Evolutionary conservation across 768 basidiomycete species (phyloP).

Genomic region (Boletellus sp.): DNA sequence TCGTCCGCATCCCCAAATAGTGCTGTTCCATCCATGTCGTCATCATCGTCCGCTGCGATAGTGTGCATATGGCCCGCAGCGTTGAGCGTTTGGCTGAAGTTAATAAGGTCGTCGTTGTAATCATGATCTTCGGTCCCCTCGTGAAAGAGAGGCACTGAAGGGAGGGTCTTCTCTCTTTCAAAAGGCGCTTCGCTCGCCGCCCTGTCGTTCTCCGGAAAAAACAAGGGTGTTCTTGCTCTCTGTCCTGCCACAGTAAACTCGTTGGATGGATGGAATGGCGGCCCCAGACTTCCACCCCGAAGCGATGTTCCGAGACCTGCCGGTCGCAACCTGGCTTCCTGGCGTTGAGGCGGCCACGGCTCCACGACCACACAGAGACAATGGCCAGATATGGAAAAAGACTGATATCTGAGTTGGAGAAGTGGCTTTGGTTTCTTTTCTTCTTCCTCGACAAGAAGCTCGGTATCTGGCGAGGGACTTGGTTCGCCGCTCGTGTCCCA

Average conservation of each 20-base stretch:
- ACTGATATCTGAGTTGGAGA: conserved; percentile 62
- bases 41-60: conserved; percentile 67
- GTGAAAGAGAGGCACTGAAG: conserved; percentile 43
- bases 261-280: conserved; percentile 21
- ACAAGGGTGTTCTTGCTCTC: conserved; percentile 61
- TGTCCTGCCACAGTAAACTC: conserved; percentile 21
- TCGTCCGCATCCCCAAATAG: conserved; percentile 86
- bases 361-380: conserved; percentile 83
- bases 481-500: conserved; percentile 1
- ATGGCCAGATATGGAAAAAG: conserved; percentile 65
- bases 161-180: conserved; percentile 24
- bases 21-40: conserved; percentile 68
- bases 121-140: conserved; percentile 36
- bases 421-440: conserved; percentile 71
- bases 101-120: conserved; percentile 55
- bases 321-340: conserved; percentile 32
- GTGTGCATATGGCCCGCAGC: conserved; percentile 52
- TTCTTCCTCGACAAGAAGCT: conserved; percentile 52
- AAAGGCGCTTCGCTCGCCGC: conserved; percentile 37
- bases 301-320: conserved; percentile 27
- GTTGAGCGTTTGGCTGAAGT: conserved; percentile 71
- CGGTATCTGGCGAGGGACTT: conserved; percentile 21
- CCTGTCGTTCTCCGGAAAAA: conserved; percentile 62
- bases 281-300: conserved; percentile 24
- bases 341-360: conserved; percentile 62